A percentile compares a stretch with the other conserved stretches of the same genome.
phyloP scores from a whole-genome alignment of 345 rosid genomes.

The Populus nigra region DNA sequence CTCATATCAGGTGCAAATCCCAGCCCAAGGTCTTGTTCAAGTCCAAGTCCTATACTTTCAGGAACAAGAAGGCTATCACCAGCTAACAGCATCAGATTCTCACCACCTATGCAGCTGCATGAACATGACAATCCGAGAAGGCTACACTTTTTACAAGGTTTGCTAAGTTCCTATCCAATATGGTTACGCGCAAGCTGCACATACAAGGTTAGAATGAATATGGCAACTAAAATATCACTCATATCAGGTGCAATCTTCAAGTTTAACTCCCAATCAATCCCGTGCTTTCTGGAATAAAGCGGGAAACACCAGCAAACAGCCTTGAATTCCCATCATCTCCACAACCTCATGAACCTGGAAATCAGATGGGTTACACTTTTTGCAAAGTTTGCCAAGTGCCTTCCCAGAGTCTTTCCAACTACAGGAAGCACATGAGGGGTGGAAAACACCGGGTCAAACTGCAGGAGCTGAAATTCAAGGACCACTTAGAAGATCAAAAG shows the following conservation, averaged over 20 bases:
- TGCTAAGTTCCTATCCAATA: neutral
- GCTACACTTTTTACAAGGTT: neutral
- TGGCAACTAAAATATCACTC: neutral
- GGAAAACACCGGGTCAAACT: conserved; percentile 23
- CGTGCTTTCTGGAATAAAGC: conserved; percentile 8
- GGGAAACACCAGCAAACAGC: conserved; percentile 1
- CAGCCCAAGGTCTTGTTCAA: neutral
- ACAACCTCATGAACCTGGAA: neutral
- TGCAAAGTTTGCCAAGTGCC: conserved; percentile 29
- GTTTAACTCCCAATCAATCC: conserved; percentile 2
- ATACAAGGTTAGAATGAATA: neutral
- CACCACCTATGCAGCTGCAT: too few relatives aligned
- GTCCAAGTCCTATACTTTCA: neutral
- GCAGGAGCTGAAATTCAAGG: conserved; percentile 2
- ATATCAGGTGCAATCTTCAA: conserved; percentile 13
- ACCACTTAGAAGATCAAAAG: neutral
- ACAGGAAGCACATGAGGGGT: conserved; percentile 23
- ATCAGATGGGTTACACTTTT: neutral
- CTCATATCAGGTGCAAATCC: neutral
- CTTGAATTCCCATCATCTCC: conserved; percentile 4
- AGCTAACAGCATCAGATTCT: too few relatives aligned
- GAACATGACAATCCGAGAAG: too few relatives aligned
- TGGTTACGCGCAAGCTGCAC: neutral
- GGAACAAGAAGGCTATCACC: too few relatives aligned
- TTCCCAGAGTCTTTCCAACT: conserved; percentile 9